These are phyloP conservation scores for Chalciporus chontae DNA, from an alignment of 768 basidiomycete genomes.

Conservation along the genomic window DNA sequence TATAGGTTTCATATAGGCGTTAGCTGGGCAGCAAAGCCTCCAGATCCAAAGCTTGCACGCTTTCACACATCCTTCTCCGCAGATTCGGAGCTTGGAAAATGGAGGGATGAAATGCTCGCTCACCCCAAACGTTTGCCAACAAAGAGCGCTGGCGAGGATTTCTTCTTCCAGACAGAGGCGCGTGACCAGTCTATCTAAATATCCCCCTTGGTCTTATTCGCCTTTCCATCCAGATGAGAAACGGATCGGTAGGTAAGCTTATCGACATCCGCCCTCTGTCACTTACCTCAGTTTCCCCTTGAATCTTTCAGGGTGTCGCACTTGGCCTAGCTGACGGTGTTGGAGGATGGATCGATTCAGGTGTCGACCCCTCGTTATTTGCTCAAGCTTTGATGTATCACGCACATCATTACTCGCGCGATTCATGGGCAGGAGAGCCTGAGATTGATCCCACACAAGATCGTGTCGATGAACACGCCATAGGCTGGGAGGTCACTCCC, in stretches of 20 bases:
- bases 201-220: conserved; percentile 1
- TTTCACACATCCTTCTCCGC: conserved; percentile 49
- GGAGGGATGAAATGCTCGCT: conserved; percentile 64
- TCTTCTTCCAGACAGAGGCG: conserved; percentile 69
- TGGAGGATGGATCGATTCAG: conserved; percentile 83
- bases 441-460: conserved; percentile 76
- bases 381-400: conserved; percentile 90
- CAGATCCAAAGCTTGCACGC: conserved; percentile 34
- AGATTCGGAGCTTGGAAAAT: conserved; percentile 57
- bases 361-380: conserved; percentile 86
- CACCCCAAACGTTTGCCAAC: conserved; percentile 39
- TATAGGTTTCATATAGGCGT: conserved; percentile 75
- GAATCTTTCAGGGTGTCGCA: conserved; percentile 55
- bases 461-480: conserved; percentile 61
- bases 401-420: conserved; percentile 66
- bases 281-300: conserved; percentile 20
- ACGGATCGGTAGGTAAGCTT: conserved; percentile 62
- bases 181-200: conserved; percentile 21
- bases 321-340: conserved; percentile 92
- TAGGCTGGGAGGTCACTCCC: conserved; percentile 68
- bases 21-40: conserved; percentile 76
- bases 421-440: conserved; percentile 80
- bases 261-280: conserved; percentile 5
- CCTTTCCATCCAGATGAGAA: conserved; percentile 56
- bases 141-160: conserved; percentile 53